Evolutionary conservation across 352 stramenopile genomes (phyloP).

Genomic region (Thraustochytrium sp.): DNA sequence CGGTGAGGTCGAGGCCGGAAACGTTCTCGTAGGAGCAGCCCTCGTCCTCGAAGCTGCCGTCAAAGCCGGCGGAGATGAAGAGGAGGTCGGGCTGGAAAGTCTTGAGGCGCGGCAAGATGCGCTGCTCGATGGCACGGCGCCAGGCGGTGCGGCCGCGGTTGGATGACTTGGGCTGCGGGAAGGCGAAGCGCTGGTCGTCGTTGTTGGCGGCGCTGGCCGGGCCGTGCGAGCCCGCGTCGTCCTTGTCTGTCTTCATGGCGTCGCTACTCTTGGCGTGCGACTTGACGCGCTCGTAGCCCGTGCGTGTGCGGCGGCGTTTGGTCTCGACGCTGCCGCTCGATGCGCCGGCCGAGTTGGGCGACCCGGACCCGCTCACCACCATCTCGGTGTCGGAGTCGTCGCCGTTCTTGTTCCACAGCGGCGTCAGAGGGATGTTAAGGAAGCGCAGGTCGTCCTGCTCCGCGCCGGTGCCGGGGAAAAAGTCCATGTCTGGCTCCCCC

Average conservation of each 20-base stretch:
- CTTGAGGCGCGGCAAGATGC: slow-evolving; percentile 47
- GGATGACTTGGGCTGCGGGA: neutral
- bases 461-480: slow-evolving; percentile 33
- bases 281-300: neutral
- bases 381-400: slow-evolving; percentile 16
- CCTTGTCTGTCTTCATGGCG: slow-evolving; percentile 7
- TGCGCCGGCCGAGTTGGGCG: neutral
- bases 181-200: slow-evolving; percentile 12
- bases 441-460: slow-evolving; percentile 5
- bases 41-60: slow-evolving; percentile 49
- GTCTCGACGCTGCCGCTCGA: neutral
- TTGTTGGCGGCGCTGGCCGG: neutral
- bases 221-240: neutral
- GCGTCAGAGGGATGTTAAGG: neutral
- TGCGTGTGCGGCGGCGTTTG: neutral
- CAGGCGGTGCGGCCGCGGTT: slow-evolving; percentile 31
- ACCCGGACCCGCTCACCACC: neutral
- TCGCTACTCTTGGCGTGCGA: neutral
- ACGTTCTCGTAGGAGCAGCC: slow-evolving; percentile 47
- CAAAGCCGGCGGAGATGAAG: slow-evolving; percentile 54
- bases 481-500: slow-evolving; percentile 27
- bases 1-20: slow-evolving; percentile 49
- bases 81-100: slow-evolving; percentile 53
- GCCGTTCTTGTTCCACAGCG: slow-evolving; percentile 29
- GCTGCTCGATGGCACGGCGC: slow-evolving; percentile 26